Base-by-base conservation (phyloP, 1,284 basidiomycete genomes). In the Tranzscheliella williamsii region DNA sequence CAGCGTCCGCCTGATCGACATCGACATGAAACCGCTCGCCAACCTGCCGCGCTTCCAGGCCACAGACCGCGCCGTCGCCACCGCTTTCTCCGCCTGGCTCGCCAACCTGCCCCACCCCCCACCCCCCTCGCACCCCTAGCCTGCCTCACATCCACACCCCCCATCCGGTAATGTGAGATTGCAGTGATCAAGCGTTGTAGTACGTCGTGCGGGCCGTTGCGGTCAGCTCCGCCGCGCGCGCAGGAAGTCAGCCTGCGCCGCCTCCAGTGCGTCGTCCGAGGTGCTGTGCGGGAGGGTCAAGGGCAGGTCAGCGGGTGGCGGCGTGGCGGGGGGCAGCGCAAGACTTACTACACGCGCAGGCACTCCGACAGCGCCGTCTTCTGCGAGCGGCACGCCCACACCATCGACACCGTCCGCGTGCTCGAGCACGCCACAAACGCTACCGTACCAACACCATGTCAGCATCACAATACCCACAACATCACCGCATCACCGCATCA, bases 1-100 rank as follows among this genome's bases (percentile, higher is more conserved):
- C 3, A 29, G 43, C 33, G 54, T 46, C 4, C 54, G 48, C 37
- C 16, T 62, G 8, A 55, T 96, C 64, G 92, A 96, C 77, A 81
- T 94, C 35, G 93, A 94, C 79, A 81, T 86, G 41, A 96, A 97
- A 79, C 82, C 84, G 34, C 80, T 89, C 67, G 75, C 79, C 24
- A 84, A 86, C 70, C 72, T 96, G 38, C 75, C 71, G 33, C 84
- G 84, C 62, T 96, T 91, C 89, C 83, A 83, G 52, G 79, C 84
- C 58, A 79, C 91, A 49, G 92, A 96, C 78, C 76, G 9, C 16
- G 52, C 58, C 18, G 47, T 67, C n/a, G 49, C 49, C 32, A 38
- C 35, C 6, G 38, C 36, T 2, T 63, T 67, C 23, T 17, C 35
- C 2, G 16, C 12, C 2, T 67, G 65, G 65, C 24, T 55, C 24